These are phyloP conservation scores for Calocera viscosa DNA, from an alignment of 768 basidiomycete genomes.

Conservation along the genomic window DNA sequence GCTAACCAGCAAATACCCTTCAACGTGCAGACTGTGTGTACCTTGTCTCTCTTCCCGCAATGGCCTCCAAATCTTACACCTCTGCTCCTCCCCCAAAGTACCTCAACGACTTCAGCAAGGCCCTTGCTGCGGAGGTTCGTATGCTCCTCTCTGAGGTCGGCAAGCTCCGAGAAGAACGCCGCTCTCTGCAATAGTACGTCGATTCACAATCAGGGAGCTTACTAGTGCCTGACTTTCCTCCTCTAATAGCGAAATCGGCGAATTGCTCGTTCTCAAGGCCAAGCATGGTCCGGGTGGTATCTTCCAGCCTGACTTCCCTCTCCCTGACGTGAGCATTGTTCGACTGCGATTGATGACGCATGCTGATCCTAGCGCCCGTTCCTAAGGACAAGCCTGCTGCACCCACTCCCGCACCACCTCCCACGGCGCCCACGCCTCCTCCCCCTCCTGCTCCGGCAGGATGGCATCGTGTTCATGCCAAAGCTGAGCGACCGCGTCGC, in stretches of 20 bases:
- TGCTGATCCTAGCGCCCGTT: conserved; percentile 11
- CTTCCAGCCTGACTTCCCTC: conserved; percentile 49
- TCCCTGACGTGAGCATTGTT: not conserved
- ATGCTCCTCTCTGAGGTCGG: conserved; percentile 75
- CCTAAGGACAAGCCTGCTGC: not conserved
- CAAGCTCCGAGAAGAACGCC: conserved; percentile 64
- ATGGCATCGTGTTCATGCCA: conserved; percentile 50
- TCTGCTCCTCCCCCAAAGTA: conserved; percentile 33
- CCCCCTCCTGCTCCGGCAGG: conserved; percentile 24
- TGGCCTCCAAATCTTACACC: conserved; percentile 7
- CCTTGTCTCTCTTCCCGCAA: not conserved
- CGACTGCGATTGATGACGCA: conserved; percentile 9
- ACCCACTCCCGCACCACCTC: conserved; percentile 23
- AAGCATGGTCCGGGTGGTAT: conserved; percentile 78
- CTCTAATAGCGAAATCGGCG: conserved; percentile 56
- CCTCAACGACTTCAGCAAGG: conserved; percentile 77
- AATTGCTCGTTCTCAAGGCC: conserved; percentile 52
- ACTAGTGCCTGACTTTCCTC: not conserved
- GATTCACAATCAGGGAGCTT: not conserved
- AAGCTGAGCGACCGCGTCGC: conserved; percentile 43
- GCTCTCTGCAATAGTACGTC: conserved; percentile 64
- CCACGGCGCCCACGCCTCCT: conserved; percentile 38
- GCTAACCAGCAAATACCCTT: conserved; percentile 67
- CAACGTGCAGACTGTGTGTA: conserved; percentile 61
- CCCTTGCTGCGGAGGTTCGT: conserved; percentile 68